phyloP scores from a whole-genome alignment of 2,329 filamentous ascomycete species.

The Aspergillus cejpii region DNA sequence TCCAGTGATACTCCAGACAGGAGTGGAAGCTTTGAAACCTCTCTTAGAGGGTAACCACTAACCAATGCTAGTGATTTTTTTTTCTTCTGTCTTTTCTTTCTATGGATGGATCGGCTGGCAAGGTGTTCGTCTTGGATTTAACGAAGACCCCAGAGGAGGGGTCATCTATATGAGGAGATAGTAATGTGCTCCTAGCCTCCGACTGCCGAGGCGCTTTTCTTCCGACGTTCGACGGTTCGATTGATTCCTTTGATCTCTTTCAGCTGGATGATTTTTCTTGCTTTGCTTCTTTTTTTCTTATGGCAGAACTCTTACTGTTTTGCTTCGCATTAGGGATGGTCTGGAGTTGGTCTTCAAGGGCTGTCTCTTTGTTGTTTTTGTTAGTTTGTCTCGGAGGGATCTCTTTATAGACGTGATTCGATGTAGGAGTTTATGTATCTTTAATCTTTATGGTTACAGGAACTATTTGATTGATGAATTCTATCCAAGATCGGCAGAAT shows the following conservation, averaged over 20 bases:
- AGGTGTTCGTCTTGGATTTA: background rate
- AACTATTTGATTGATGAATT: too few species aligned
- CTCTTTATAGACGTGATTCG: background rate
- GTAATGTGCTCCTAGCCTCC: background rate
- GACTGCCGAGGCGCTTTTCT: background rate
- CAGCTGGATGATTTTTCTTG: background rate
- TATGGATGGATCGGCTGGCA: conserved; percentile 1
- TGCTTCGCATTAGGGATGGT: background rate
- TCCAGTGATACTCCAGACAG: conserved; percentile 62
- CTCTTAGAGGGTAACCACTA: conserved; percentile 43
- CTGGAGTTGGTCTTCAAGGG: background rate
- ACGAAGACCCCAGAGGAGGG: background rate
- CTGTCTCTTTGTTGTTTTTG: background rate
- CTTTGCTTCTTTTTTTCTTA: background rate
- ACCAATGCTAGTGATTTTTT: conserved; percentile 4
- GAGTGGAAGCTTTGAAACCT: conserved; percentile 65
- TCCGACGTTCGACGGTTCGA: background rate
- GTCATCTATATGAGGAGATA: background rate
- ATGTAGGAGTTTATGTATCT: background rate
- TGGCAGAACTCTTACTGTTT: background rate
- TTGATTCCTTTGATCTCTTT: background rate
- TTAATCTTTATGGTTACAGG: too few species aligned
- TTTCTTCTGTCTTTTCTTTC: conserved; percentile 5
- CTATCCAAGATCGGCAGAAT: too few species aligned
- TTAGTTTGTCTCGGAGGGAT: background rate